phyloP scores from a whole-genome alignment of 345 rosid genomes.

The Boechera stricta region DNA sequence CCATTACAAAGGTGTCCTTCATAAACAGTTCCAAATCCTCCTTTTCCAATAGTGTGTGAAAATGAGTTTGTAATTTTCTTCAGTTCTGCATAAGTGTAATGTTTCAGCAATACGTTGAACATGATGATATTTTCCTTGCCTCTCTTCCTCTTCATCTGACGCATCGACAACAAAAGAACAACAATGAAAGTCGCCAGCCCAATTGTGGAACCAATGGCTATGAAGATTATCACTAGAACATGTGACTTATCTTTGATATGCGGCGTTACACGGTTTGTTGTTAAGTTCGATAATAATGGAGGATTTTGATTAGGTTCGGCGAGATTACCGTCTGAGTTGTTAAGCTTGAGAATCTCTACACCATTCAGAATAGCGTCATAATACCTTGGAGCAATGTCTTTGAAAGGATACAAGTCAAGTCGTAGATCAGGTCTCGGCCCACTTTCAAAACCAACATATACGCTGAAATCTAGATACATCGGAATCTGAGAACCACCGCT shows the following conservation, averaged over 20 bases:
- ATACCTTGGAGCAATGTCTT: accelerated
- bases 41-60: not conserved
- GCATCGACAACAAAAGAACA: not conserved
- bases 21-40: slow-evolving; percentile 21
- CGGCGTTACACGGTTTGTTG: too few relatives aligned
- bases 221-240: not conserved
- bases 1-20: not conserved
- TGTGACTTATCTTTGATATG: not conserved
- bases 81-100: not conserved
- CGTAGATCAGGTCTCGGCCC: slow-evolving; percentile 23
- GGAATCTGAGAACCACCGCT: slow-evolving; percentile 43
- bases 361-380: slow-evolving; percentile 52
- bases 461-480: slow-evolving; percentile 37
- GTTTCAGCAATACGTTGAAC: not conserved
- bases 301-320: slow-evolving; percentile 42
- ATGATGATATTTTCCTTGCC: not conserved
- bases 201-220: not conserved
- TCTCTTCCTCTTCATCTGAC: not conserved
- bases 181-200: not conserved
- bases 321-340: not conserved
- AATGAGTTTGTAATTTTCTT: slow-evolving; percentile 21
- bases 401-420: slow-evolving; percentile 28
- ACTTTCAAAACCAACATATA: not conserved
- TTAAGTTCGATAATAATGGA: too few relatives aligned
- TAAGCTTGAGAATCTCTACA: slow-evolving; percentile 54